Evolutionary conservation across 345 rosid genomes (phyloP).

Genomic region (Arabis hirsuta): DNA sequence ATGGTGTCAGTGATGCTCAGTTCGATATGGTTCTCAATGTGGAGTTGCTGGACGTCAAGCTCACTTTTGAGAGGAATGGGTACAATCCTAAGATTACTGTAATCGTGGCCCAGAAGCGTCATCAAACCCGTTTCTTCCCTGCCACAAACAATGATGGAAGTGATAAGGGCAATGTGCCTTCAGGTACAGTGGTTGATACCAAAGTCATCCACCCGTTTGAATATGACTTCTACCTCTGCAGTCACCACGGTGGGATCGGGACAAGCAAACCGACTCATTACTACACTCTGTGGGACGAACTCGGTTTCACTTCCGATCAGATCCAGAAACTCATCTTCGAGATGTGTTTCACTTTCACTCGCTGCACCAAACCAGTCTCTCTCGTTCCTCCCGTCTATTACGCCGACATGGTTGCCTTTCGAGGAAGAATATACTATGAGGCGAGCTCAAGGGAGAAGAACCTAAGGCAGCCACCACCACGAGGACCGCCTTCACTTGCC

Average conservation of each 20-base stretch:
- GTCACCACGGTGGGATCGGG: constrained; percentile 80
- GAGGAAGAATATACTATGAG: constrained; percentile 75
- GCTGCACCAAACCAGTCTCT: constrained; percentile 86
- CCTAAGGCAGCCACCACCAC: constrained; percentile 4
- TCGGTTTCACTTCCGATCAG: constrained; percentile 63
- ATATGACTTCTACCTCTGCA: constrained; percentile 78
- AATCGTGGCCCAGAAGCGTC: constrained; percentile 79
- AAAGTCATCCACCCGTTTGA: constrained; percentile 71
- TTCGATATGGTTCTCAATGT: constrained; percentile 88
- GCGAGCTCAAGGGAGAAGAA: constrained; percentile 47
- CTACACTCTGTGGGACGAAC: constrained; percentile 75
- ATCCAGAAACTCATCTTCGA: constrained; percentile 72
- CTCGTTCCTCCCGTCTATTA: constrained; percentile 83
- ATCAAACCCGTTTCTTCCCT: constrained; percentile 76
- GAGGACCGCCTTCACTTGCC: constrained; percentile 48
- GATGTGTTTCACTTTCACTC: constrained; percentile 85
- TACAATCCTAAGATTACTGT: constrained; percentile 73
- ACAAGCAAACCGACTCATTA: constrained; percentile 93
- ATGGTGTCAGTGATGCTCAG: constrained; percentile 90
- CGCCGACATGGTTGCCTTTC: constrained; percentile 82
- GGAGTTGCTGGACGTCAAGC: constrained; percentile 66
- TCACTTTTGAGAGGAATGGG: constrained; percentile 37
- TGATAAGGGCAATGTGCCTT: constrained; percentile 59
- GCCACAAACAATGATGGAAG: constrained; percentile 48
- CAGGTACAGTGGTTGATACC: constrained; percentile 84